Base-by-base conservation (phyloP, 257 asterid genomes). In the Salvia hispanica region DNA sequence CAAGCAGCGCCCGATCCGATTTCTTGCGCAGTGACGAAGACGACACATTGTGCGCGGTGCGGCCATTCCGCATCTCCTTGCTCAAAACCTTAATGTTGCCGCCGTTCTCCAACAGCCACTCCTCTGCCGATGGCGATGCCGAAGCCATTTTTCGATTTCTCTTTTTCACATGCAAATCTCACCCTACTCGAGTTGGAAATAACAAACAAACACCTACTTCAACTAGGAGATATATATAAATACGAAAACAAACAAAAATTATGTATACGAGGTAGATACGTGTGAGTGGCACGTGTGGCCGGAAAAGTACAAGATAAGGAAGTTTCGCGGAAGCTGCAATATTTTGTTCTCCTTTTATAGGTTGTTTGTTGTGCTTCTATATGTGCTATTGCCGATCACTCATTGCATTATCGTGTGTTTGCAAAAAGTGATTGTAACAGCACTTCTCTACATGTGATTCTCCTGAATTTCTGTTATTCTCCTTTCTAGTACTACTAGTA, bases 21-120 rank as follows among this genome's bases (percentile, higher is more conserved):
- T 85, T 91, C 79, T 87, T 88, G 6, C 96, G 84, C 5, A 94
- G 87, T 3, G 97, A 86, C 3, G 95, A 74, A 0, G 97, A 80
- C 2, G 95, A 90, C 79, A 85, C 64, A 64, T 85, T 82, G 65
- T 91, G 95, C 0, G 95, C 96, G 0, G 95, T 85, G 0, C 96
- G 84, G 21, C 86, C 89, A 18, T 81, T 80, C 47, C 61, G 48
- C 82, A 66, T 57, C n/a, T 85, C 95, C 72, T 75, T 82, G 76
- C 80, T 83, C 66, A 85, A 59, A 0, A 50, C 59, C 75, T 82
- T 89, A 2, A 70, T 44, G 37, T 63, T 82, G 13, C 96, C 95
- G 13, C 96, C 95, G 65, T 82, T 86, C 73, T 92, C 98, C 62
- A 89, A 21, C 6, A 80, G 71, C 87, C 82, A 78, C 21, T 78